Percentiles rank a stretch among this genome's conserved stretches.
Evolutionary conservation across 345 rosid species (phyloP).

Genomic region (Litchi chinensis): DNA sequence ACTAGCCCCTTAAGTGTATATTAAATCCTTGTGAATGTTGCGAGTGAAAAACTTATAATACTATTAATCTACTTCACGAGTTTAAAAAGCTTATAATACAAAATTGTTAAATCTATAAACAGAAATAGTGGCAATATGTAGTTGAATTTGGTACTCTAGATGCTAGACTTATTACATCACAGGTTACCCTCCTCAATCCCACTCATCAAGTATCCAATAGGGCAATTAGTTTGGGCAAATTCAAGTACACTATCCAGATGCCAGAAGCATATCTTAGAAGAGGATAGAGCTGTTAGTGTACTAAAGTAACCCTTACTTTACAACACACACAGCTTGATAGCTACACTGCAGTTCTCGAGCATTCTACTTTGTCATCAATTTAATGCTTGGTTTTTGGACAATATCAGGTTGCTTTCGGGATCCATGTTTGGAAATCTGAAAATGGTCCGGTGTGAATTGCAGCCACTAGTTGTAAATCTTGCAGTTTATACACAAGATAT

Average conservation of each 20-base stretch:
- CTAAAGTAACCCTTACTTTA: neutral
- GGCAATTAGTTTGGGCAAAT: neutral
- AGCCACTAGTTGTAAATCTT: conserved; percentile 14
- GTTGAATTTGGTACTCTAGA: no score
- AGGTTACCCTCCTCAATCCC: no score
- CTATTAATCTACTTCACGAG: no score
- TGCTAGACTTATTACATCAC: no score
- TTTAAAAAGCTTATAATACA: no score
- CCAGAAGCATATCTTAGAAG: neutral
- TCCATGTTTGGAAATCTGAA: neutral
- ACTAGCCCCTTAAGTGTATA: no score
- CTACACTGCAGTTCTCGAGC: neutral
- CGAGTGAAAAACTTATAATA: no score
- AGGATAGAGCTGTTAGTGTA: no score
- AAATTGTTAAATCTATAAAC: no score
- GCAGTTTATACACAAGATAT: neutral
- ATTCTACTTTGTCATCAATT: neutral
- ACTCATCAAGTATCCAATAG: neutral
- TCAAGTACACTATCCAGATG: neutral
- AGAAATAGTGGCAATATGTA: no score
- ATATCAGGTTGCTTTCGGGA: conserved; percentile 9
- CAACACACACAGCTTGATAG: neutral
- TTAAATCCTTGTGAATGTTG: no score
- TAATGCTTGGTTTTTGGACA: neutral
- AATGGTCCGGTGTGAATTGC: conserved; percentile 13